Percentiles rank a stretch among this genome's conserved stretches.
Evolutionary conservation across 2,329 filamentous ascomycete species (phyloP).

Genomic region (Trichoderma pleuroti): DNA sequence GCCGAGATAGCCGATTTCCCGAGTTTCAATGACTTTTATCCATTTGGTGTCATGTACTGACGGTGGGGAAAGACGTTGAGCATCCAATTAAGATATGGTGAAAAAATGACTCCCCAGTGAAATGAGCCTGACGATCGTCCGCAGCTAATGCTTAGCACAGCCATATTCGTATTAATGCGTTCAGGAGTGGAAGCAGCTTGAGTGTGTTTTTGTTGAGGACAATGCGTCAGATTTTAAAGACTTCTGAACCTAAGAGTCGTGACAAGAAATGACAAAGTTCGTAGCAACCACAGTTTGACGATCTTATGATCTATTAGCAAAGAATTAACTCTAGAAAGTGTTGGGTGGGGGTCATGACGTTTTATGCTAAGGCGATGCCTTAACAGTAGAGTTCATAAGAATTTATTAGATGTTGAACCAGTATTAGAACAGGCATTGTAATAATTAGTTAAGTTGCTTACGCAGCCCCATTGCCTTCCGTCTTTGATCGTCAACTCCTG

Average conservation of each 20-base stretch:
- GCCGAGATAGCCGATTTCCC: not conserved
- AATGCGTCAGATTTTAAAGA: not conserved
- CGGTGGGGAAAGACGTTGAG: no score
- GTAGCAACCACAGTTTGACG: not conserved
- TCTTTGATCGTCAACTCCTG: not conserved
- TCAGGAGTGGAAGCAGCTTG: not conserved
- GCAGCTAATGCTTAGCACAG: not conserved
- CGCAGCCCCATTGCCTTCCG: not conserved
- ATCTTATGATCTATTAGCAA: not conserved
- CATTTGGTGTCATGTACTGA: not conserved
- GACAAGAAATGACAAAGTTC: not conserved
- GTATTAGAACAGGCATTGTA: not conserved
- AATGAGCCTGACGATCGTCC: not conserved
- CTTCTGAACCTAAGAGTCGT: not conserved
- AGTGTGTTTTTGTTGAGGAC: not conserved
- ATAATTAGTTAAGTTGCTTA: not conserved
- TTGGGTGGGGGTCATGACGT: not conserved
- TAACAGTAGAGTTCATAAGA: not conserved
- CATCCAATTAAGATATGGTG: not conserved
- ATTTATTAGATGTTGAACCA: not conserved
- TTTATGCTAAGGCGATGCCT: not conserved
- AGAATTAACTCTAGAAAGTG: not conserved
- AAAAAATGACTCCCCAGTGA: not conserved
- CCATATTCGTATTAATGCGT: not conserved
- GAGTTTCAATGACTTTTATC: not conserved